A percentile compares a stretch with the other conserved stretches of the same genome.
phyloP scores from a whole-genome alignment of 2,329 filamentous ascomycete species.

The Fusarium mexicanum region DNA sequence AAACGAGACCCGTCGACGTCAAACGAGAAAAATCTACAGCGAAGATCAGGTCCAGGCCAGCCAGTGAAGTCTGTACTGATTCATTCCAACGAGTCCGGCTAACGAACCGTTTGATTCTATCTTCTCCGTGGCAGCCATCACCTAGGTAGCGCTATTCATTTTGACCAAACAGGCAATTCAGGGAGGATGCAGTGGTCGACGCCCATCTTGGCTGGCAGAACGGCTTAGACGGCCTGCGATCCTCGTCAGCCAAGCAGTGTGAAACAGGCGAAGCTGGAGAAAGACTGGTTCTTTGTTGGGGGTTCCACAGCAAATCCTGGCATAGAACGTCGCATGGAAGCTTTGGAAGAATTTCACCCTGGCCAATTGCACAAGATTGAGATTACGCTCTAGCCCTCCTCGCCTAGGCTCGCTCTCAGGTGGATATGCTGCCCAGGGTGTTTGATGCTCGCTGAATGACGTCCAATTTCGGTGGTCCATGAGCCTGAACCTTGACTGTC shows the following conservation, averaged over 20 bases:
- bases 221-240: conserved; percentile 24
- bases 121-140: conserved; percentile 18
- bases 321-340: conserved; percentile 42
- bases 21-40: neutral
- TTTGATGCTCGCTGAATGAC: conserved; percentile 39
- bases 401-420: conserved; percentile 22
- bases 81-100: conserved; percentile 36
- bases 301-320: conserved; percentile 31
- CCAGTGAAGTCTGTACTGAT: conserved; percentile 1
- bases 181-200: neutral
- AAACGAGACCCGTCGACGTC: conserved; percentile 7
- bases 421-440: conserved; percentile 32
- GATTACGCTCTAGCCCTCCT: conserved; percentile 3
- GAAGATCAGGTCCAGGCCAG: conserved; percentile 11
- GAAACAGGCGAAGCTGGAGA: conserved; percentile 27
- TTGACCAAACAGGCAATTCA: conserved; percentile 18
- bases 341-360: conserved; percentile 36
- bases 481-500: conserved; percentile 34
- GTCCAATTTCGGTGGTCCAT: conserved; percentile 42
- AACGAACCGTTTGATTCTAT: conserved; percentile 27
- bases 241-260: conserved; percentile 30
- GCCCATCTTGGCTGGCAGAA: neutral
- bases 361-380: conserved; percentile 10
- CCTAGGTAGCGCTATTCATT: conserved; percentile 11
- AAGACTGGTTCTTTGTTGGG: conserved; percentile 23